Base-by-base conservation (phyloP, 2,329 filamentous ascomycete genomes). In the Podosphaera leucotricha region DNA sequence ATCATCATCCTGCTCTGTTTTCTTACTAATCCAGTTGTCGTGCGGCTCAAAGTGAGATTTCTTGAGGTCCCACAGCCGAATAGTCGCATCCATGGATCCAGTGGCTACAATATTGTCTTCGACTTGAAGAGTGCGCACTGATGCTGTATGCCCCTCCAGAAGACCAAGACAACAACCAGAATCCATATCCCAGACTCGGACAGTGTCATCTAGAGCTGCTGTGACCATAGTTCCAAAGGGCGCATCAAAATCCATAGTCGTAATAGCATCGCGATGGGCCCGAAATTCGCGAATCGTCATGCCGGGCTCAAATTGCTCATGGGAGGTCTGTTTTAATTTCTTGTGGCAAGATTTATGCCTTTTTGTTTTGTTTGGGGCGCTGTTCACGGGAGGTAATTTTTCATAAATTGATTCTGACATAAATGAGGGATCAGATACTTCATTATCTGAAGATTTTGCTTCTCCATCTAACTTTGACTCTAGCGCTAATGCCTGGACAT, bases 351-450 rank as follows among this genome's bases (percentile, higher is more conserved):
- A 72, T 58, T 74, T 70, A 38, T 61, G 61, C 52, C 67, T 68
- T 55, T 66, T 69, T 6, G 67, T 58, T 54, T 65, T 67, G 6
- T 66, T 61, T 1, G 70, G 65, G 2, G 69, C 66, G 52, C 62
- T 67, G 19, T 59, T 59, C 22, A 63, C 57, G 8, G 64, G 62
- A 0, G 86, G 83, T 7, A 98, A 65, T 61, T 94, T 94, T 52
- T 92, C 81, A 60, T 95, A 98, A 53, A 98, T 83, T 11, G 86
- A 94, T 60, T 94, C 84, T 2, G 90, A 94, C 90, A 95, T 95
- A 65, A 95, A 98, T 1, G 71, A 71, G 5, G 66, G 65, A 51
- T 68, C 65, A 46, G 62, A 59, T 35, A 63, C 65, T 37, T 45
- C 43, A 40, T 52, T 47, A 2, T 53, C 52, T 11, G 49, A 38